Conservation (phyloP, 148 eudicot species). For the Cornus suecica region DNA sequence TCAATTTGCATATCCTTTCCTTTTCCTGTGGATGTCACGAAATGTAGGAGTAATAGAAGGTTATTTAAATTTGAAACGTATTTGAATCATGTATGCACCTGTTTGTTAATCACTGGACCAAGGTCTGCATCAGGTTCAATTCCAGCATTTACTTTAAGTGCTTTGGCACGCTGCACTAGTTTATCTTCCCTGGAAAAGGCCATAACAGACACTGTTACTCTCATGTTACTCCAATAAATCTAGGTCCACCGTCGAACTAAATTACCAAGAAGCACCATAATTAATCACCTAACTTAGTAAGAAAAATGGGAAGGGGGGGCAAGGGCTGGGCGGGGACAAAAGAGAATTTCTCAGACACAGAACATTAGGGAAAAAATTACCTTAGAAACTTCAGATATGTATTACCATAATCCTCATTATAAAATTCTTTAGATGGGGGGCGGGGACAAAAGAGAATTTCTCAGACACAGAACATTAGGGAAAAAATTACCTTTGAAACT, state of each 20-base stretch:
- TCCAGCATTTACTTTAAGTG: slow-evolving; percentile 62
- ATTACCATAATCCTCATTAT: not conserved
- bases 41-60: not conserved
- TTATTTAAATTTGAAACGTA: not conserved
- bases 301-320: too few species aligned
- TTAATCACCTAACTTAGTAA: too few species aligned
- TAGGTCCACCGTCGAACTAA: not conserved
- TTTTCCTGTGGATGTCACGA: slow-evolving; percentile 42
- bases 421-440: too few species aligned
- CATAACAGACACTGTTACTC: not conserved
- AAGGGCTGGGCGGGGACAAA: too few species aligned
- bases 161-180: slow-evolving; percentile 48
- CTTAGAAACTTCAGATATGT: not conserved
- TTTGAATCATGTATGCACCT: slow-evolving; percentile 31
- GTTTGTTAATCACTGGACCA: slow-evolving; percentile 61
- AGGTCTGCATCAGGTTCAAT: slow-evolving; percentile 61
- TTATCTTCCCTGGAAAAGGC: slow-evolving; percentile 46
- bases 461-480: not conserved
- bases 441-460: too few species aligned
- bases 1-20: slow-evolving; percentile 45
- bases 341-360: not conserved
- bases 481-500: not conserved
- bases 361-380: not conserved
- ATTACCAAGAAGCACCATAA: not conserved
- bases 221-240: not conserved